Evolutionary conservation across 2,329 filamentous ascomycete species (phyloP), one percentile per base, ranked within the genome.

Genomic region (Geosmithia putterillii): DNA sequence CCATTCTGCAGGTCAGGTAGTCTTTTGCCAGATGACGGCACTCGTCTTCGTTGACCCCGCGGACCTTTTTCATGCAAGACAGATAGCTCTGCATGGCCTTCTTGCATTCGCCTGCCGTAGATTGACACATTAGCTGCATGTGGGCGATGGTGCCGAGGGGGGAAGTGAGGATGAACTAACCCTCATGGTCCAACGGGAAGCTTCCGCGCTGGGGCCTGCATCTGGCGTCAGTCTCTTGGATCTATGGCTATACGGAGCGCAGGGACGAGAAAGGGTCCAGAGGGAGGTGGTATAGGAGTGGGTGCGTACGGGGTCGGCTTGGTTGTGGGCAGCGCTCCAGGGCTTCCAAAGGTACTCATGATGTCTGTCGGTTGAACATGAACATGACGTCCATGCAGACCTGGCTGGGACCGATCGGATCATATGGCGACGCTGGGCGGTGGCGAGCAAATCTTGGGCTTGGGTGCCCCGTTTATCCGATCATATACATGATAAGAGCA

Each of bases 101-200:
- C 61, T 90, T 95, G 73, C 92, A 98, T 69, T 98, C 92, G 56
- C 87, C 86, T 92, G 50, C 32, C 14, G 42, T 28, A 7, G 10
- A 20, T 41, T 23, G 28, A 22, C 21, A 37, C 35, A 37, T 20
- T 18, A 37, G 28, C 28, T 18, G 19, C 28, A 32, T 41, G 15
- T 28, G 22, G 22, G 10, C 8, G 40, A 17, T 36, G 23, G 18
- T 15, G 38, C n/a, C n/a, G n/a, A n/a, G n/a, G 28, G 28, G 15
- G 10, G 10, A 32, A 9, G 28, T 12, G 28, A 14, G 28, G 6
- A 12, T 32, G 28, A 19, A 50, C 63, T 51, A 54, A 68, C 68
- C 87, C 61, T 95, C 88, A 55, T 95, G 89, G 62, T 96, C 90
- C 44, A 96, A 78, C n/a, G 90, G 90, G 57, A 96, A 96, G 54